Evolutionary conservation across 2,329 filamentous ascomycete species (phyloP), one percentile per base, ranked within the genome.

Genomic region (Exserohilum rostratum): DNA sequence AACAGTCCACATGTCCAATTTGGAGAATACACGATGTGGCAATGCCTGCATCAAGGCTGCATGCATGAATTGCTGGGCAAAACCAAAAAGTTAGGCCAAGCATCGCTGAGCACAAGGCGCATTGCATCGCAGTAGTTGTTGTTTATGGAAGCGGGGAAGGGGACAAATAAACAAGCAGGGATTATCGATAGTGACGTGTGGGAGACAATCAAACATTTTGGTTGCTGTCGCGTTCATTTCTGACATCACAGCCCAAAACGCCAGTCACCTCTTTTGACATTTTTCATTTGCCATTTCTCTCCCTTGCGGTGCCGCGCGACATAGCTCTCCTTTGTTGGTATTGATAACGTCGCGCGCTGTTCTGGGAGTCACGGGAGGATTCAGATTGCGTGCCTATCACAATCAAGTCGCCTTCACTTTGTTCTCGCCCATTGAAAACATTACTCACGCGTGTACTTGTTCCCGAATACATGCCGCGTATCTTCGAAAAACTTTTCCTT

Each of bases 121-220:
- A 52, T 42, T 17, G 31, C 25, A 20, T 3, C 6, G 22, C 22
- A 25, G 22, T 7, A 4, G 13, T 30, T 29, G 39, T 15, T 33
- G 31, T 34, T 50, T 45, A 20, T 42, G 29, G 39, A 45, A 17
- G 33, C 29, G 40, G 39, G 3, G 33, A 34, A 45, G 39, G 29
- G 50, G 40, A 25, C 22, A 25, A 35, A 50, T 42, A 20, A 18
- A 18, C 35, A 31, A 46, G 38, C 50, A 54, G 31, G 42, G 40
- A 43, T 46, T 46, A 46, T 46, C 46, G 46, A 46, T 46, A 54
- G 30, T 45, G 35, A 57, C 9, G 33, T 22, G n/a, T 34, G 31
- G 29, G 25, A 31, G 22, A 30, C 42, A 44, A 37, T 42, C 40
- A 42, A 49, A 29, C 20, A 46, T 9, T 46, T 20, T 22, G 17